These are phyloP conservation scores for Saturnispora sanitii DNA, from an alignment of 805 yeast species.

Conservation along the genomic window DNA sequence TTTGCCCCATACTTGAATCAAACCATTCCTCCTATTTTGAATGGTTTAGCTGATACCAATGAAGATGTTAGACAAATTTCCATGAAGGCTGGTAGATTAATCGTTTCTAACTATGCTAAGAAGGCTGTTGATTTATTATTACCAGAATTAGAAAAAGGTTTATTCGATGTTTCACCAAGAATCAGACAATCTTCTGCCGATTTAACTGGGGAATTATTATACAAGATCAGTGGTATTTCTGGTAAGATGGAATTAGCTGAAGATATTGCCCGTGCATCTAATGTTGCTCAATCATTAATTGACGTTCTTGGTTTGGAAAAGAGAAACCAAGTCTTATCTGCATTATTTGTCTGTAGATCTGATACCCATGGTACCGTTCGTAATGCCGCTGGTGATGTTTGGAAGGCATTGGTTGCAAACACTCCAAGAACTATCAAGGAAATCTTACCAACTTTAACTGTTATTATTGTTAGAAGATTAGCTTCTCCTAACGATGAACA, in stretches of 20 bases:
- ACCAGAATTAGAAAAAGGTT: slow-evolving; percentile 89
- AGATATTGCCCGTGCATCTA: slow-evolving; percentile 37
- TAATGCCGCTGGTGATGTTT: slow-evolving; percentile 81
- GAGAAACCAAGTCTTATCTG: slow-evolving; percentile 74
- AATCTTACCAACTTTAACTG: slow-evolving; percentile 74
- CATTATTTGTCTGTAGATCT: slow-evolving; percentile 89
- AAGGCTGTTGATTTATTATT: slow-evolving; percentile 86
- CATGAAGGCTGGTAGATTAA: slow-evolving; percentile 82
- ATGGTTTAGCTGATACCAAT: slow-evolving; percentile 82
- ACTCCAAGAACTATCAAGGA: slow-evolving; percentile 93
- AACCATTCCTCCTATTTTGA: slow-evolving; percentile 84
- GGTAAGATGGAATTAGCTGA: slow-evolving; percentile 64
- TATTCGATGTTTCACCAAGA: slow-evolving; percentile 72
- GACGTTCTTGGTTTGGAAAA: slow-evolving; percentile 81
- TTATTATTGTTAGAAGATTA: slow-evolving; percentile 68
- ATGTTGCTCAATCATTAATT: slow-evolving; percentile 53
- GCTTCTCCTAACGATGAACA: slow-evolving; percentile 75
- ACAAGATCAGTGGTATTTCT: slow-evolving; percentile 86
- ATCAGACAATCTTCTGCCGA: slow-evolving; percentile 91
- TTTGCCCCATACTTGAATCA: slow-evolving; percentile 80
- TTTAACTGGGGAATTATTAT: slow-evolving; percentile 86
- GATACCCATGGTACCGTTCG: slow-evolving; percentile 85
- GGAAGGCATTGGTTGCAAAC: slow-evolving; percentile 94
- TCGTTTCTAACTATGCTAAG: slow-evolving; percentile 84
- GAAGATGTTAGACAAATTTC: slow-evolving; percentile 86